Evolutionary conservation across 345 rosid species (phyloP).

Genomic region (Pugionium dolabratum): DNA sequence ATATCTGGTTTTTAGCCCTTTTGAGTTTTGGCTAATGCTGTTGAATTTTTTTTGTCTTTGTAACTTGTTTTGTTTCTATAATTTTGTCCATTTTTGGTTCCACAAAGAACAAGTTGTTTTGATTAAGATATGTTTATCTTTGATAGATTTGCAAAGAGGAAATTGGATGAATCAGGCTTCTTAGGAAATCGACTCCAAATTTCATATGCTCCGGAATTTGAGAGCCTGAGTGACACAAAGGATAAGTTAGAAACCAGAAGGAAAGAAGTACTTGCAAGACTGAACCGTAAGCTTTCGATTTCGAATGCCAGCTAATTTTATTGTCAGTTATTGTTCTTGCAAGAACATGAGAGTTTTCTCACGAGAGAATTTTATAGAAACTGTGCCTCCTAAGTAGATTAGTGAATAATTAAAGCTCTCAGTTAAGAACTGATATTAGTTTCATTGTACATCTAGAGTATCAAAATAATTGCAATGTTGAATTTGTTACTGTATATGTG

Average conservation of each 20-base stretch:
- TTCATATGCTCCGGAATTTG: constrained; percentile 79
- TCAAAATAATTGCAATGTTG: no score
- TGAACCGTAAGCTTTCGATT: constrained; percentile 53
- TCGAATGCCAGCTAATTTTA: not conserved
- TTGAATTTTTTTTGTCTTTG: not conserved
- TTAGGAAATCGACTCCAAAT: constrained; percentile 72
- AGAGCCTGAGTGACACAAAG: constrained; percentile 65
- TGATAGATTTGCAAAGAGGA: constrained; percentile 83
- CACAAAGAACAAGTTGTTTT: constrained; percentile 1
- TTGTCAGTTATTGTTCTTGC: not conserved
- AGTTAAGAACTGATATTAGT: not conserved
- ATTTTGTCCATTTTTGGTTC: not conserved
- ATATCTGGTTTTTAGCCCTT: not conserved
- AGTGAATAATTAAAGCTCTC: not conserved
- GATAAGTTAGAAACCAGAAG: constrained; percentile 80
- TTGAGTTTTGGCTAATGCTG: not conserved
- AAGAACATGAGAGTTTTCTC: constrained; percentile 10
- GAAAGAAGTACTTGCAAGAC: constrained; percentile 66
- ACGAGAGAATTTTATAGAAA: no score
- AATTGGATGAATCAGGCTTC: constrained; percentile 77
- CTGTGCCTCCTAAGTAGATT: no score
- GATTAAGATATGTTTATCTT: constrained; percentile 3
- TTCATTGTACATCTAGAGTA: constrained; percentile 1
- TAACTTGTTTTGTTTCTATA: constrained; percentile 9
- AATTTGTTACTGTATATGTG: not conserved